Conservation (phyloP, 129 eudicot species). For the Artemisia argyi region DNA sequence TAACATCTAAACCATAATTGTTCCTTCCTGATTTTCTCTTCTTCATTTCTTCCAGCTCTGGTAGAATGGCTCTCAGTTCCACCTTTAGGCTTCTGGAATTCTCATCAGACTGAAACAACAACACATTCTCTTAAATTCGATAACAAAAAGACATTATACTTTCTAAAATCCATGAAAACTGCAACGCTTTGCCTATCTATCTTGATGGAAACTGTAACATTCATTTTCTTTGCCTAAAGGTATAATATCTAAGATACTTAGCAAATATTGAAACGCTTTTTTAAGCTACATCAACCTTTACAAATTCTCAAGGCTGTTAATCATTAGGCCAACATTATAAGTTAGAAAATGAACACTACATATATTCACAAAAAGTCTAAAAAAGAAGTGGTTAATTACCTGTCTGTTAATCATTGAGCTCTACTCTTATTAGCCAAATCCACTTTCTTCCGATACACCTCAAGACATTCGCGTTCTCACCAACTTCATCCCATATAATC, state of each 20-base stretch:
- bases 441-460: conserved; percentile 77
- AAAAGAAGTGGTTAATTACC: conserved; percentile 31
- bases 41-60: conserved; percentile 82
- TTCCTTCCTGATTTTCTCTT: conserved; percentile 68
- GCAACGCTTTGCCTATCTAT: no score
- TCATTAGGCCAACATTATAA: no score
- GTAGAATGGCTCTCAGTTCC: conserved; percentile 66
- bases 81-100: conserved; percentile 69
- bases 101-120: conserved; percentile 60
- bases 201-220: background rate
- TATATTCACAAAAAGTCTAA: no score
- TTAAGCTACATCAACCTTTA: no score
- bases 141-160: background rate
- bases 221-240: background rate
- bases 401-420: conserved; percentile 93
- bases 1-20: no score
- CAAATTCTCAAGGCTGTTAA: no score
- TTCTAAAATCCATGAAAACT: background rate
- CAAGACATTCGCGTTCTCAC: conserved; percentile 80
- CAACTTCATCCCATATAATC: conserved; percentile 95
- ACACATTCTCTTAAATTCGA: background rate
- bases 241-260: no score
- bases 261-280: no score
- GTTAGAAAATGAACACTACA: no score
- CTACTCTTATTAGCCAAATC: conserved; percentile 75